Evolutionary conservation across 75 land plant species (phyloP), one percentile per base, ranked within the genome.

Genomic region (Pinus tabuliformis): DNA sequence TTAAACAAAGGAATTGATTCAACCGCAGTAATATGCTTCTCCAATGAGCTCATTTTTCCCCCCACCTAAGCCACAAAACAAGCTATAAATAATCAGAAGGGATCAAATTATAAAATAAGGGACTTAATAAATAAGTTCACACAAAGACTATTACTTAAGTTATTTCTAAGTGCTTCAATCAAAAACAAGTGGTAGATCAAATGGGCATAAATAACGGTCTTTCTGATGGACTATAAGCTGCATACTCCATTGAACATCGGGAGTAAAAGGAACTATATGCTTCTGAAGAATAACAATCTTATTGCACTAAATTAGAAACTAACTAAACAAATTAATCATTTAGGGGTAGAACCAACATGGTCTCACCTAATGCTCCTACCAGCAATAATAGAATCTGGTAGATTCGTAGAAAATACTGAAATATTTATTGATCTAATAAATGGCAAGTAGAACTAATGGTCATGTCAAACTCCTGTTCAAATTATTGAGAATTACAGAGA

Each of bases 21-120:
- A 45, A 95, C 78, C 2, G 82, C 88, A 14, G 57, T 84, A 56
- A 95, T 95, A 79, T 95, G 98, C 42, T 83, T 75, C 76, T 86
- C 65, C 78, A 95, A 79, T 6, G 91, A 70, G 0, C 80, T 73
- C 74, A 95, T 78, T 61, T 75, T 84, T 77, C 95, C 98, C 56
- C 98, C 95, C 78, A 95, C 87, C 98, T 95, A 76, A 64, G 68
- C 20, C 58, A 58, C 24, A 28, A 37, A 58, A 72, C 24, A 76
- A 45, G 59, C 20, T 20, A 68, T 66, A 28, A 17, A 80, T 60
- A 61, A 2, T n/a, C 6, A 14, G 1, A 76, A 26, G 6, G 7
- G 3, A 59, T n/a, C 9, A 74, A 59, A 74, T 39, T 8, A 24
- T 17, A 12, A 56, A 56, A 17, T 49, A 49, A 8, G 11, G 54